Evolutionary conservation across 2,329 filamentous ascomycete genomes (phyloP), one percentile per base, ranked within the genome.

Genomic region (Xylaria sp.): DNA sequence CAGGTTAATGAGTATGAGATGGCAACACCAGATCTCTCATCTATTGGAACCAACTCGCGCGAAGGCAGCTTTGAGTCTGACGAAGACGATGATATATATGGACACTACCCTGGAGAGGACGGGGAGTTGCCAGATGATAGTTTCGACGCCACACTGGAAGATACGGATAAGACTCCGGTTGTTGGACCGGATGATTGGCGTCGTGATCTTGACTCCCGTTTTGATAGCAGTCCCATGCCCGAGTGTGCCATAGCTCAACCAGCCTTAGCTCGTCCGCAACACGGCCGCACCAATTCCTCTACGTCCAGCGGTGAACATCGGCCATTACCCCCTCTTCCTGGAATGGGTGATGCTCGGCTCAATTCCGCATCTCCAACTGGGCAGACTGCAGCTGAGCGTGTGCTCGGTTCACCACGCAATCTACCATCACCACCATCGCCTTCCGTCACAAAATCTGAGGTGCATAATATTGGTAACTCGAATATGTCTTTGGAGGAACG

Each of bases 1-100:
- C 92, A 97, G 77, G 87, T 99, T 75, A 97, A 98, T 77, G 96
- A 99, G 81, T 99, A 98, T 78, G 96, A 98, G 80, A 94, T 97
- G 92, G 92, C 93, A 38, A 99, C 96, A 1, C 96, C 96, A 11
- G 96, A 97, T 76, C 88, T 96, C n/a, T 97, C 95, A 1, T 97
- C 94, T 0, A 85, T 96, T 27, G 93, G 92, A 29, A 95, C 92
- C 55, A 94, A 91, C 72, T 98, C 95, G 13, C 91, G 95, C 9
- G 93, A 97, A 75, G 93, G 94, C 47, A 98, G 95, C 81, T 97
- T 92, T 77, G 94, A 97, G 69, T 95, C 93, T 0, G 89, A 92
- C 36, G 90, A 93, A 13, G 89, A 91, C 29, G 90, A 94, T 45
- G 88, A 90, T 29, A 84, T 89, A 50, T 92, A 84, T 49, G 81